Evolutionary conservation across 2,329 filamentous ascomycete genomes (phyloP), one percentile per base, ranked within the genome.

Genomic region (Fusarium napiforme): DNA sequence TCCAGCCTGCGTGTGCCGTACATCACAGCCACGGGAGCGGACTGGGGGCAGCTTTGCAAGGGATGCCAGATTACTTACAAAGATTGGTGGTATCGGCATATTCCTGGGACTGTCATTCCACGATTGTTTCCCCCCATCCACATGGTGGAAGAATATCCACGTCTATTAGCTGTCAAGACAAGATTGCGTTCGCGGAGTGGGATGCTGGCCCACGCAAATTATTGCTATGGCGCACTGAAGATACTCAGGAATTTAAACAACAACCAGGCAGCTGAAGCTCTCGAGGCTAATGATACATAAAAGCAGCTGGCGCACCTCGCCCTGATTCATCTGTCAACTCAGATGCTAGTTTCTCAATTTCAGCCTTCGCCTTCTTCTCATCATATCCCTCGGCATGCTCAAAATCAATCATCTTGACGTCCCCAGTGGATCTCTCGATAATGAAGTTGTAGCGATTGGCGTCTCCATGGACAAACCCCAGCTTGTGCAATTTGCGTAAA

Each of bases 131-230:
- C 21, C 30, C 21, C 21, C 21, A 37, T 37, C 36, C 30, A 5
- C 11, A 32, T 5, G 11, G 30, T 32, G 30, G 30, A 5, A 12
- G 1, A 4, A 32, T 5, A 32, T 12, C 30, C 30, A 32, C 30
- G 11, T 32, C 11, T 32, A 5, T 32, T 16, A 8, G 45, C 49
- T 9, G 7, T 26, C 5, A 15, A 2, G 4, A 36, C 18, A 32
- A 52, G n/a, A 26, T 11, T 52, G 2, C 32, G 9, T 15, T 52
- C 32, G n/a, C 49, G 16, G 3, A 1, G 14, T 26, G 32, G 32
- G n/a, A 4, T 52, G n/a, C 2, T 52, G 2, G 3, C 7, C 1
- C 49, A 52, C 9, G 49, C 49, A 0, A 0, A 9, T 0, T 3
- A 52, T 2, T 52, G 49, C n/a, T 52, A 37, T 16, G n/a, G 32